A percentile compares a stretch with the other conserved stretches of the same genome.
Conservation (phyloP, 2,329 filamentous ascomycete genomes). For the Aspergillus persii region DNA sequence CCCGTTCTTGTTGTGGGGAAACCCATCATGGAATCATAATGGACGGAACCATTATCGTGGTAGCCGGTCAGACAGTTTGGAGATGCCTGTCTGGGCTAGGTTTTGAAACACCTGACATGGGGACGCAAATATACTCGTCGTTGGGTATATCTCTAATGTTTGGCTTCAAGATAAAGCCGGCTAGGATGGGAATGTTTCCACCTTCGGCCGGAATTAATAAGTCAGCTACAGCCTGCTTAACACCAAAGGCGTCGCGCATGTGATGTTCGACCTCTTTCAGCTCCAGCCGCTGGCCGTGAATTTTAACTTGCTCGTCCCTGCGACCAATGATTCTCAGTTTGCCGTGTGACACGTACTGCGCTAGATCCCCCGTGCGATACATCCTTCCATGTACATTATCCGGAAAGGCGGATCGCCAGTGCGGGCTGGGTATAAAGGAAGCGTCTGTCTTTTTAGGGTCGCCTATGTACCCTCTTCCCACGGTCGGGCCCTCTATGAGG, state of each 20-base stretch:
- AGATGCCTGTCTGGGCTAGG: background rate
- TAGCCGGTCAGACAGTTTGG: background rate
- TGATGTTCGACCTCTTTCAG: slow-evolving; percentile 25
- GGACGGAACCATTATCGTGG: background rate
- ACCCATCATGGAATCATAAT: background rate
- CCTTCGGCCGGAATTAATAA: background rate
- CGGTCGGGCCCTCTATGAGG: slow-evolving; percentile 42
- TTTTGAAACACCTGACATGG: background rate
- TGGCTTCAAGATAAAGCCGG: background rate
- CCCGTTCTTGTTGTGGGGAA: background rate
- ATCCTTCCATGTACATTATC: slow-evolving; percentile 5
- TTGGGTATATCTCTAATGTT: background rate
- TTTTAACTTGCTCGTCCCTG: slow-evolving; percentile 14
- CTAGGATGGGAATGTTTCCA: background rate
- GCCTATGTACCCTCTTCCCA: slow-evolving; percentile 41
- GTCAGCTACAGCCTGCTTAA: background rate
- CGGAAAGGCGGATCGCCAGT: slow-evolving; percentile 17
- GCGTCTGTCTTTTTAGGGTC: slow-evolving; percentile 19
- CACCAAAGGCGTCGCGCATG: background rate
- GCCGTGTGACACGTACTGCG: slow-evolving; percentile 22
- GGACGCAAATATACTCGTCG: background rate
- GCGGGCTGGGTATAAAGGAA: slow-evolving; percentile 23
- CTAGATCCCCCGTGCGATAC: slow-evolving; percentile 34
- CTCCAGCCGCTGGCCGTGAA: slow-evolving; percentile 29
- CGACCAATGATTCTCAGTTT: slow-evolving; percentile 9